Evolutionary conservation across 2,329 filamentous ascomycete genomes (phyloP), one percentile per base, ranked within the genome.

Genomic region (Fusarium liriodendri): DNA sequence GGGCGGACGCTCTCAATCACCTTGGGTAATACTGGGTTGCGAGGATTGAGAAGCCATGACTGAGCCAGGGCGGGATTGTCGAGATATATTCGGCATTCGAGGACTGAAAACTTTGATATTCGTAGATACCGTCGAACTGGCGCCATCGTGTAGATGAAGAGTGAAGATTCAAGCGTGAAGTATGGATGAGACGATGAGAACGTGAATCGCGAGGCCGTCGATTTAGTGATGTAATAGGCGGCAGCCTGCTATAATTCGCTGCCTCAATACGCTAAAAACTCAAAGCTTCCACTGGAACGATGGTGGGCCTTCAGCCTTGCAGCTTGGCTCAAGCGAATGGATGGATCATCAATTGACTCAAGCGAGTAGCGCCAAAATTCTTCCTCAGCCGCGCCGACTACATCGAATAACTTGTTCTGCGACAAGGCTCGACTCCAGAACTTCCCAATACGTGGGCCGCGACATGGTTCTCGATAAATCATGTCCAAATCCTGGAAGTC

Each of bases 11-110:
- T 93, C 80, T 94, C 90, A 68, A 99, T 95, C 77, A 98, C 92
- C 73, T 92, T 93, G 42, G 93, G 91, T 16, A 99, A 89, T 18
- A 96, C 89, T 5, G 94, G 91, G 76, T 95, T 87, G 73, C 92
- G 90, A 38, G 93, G 88, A 77, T 93, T 93, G 74, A 98, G 89
- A 20, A 99, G 90, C 91, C 97, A 98, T 79, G 92, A 92, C 74
- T 94, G 90, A 27, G 91, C 90, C 70, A 98, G 90, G 14, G 93
- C 90, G 1, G 97, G 97, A 77, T 96, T 95, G 74, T 98, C 96
- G 55, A 98, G 91, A 83, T 98, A 98, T 76, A 99, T 97, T 74
- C 95, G 95, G 74, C 94, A 95, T 87, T 99, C 97, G n/a, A 99
- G 89, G 35, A 98, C 95, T 6, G 96, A 98, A 82, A 95, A 94